These are phyloP conservation scores for Saturnispora sanitii DNA, from an alignment of 805 yeast genomes.

Conservation along the genomic window DNA sequence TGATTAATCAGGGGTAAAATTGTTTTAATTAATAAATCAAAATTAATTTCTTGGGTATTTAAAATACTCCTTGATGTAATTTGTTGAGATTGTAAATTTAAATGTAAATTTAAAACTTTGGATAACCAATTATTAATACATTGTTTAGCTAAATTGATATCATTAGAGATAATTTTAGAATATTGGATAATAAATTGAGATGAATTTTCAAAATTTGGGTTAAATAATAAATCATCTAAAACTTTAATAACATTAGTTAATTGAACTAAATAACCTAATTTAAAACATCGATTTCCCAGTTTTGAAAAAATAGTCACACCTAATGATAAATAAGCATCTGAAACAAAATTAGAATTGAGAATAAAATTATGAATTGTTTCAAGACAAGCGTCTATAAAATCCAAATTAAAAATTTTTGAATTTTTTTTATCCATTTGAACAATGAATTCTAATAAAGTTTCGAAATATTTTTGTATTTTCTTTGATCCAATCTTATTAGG, in stretches of 20 bases:
- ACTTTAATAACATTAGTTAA: constrained; percentile 1
- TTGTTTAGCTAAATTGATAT: background rate
- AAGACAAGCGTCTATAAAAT: background rate
- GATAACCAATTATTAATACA: constrained; percentile 1
- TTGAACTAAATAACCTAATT: background rate
- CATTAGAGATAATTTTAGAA: background rate
- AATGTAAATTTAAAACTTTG: background rate
- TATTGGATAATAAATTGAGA: background rate
- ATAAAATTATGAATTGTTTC: constrained; percentile 3
- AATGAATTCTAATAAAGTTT: background rate
- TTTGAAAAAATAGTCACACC: background rate
- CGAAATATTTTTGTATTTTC: background rate
- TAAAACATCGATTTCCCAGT: background rate
- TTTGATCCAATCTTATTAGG: no score
- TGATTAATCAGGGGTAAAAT: constrained; percentile 1
- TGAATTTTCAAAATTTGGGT: background rate
- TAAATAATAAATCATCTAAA: background rate
- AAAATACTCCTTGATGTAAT: constrained; percentile 2
- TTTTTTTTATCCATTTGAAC: background rate
- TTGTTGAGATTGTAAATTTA: background rate
- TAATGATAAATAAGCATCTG: background rate
- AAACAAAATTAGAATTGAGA: background rate
- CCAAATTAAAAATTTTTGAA: background rate
- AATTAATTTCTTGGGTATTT: background rate
- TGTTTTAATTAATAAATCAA: background rate